Conservation (phyloP, 768 basidiomycete genomes). For the Tylopilus plumbeoviolaceoides region DNA sequence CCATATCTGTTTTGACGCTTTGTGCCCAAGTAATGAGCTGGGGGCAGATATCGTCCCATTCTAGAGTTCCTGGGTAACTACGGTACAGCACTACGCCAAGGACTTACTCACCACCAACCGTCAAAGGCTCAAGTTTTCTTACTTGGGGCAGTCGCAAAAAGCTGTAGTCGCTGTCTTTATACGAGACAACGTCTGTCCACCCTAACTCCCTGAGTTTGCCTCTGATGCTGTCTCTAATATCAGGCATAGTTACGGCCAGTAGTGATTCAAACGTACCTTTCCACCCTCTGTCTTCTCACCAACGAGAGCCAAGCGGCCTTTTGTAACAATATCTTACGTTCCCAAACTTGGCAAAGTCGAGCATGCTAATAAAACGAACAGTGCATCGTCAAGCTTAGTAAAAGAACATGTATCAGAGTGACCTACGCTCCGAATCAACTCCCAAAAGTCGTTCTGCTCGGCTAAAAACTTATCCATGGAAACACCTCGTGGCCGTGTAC, state of each 20-base stretch:
- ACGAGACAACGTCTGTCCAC: background rate
- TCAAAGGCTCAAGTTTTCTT: background rate
- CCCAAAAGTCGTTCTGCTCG: background rate
- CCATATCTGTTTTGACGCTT: background rate
- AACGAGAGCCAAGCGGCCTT: background rate
- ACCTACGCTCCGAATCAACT: constrained; percentile 2
- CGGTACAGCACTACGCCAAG: too few relatives aligned
- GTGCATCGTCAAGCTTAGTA: background rate
- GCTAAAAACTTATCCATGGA: background rate
- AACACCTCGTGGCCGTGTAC: background rate
- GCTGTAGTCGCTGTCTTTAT: rapidly evolving
- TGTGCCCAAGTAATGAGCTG: background rate
- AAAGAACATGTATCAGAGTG: background rate
- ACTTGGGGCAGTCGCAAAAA: constrained; percentile 8
- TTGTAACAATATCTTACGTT: background rate
- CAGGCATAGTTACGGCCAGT: background rate
- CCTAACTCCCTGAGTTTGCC: background rate
- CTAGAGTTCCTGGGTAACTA: background rate
- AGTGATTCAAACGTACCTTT: constrained; percentile 1
- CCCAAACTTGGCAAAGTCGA: background rate
- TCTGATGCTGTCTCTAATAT: constrained; percentile 3
- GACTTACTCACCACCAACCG: constrained; percentile 6
- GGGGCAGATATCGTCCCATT: constrained; percentile 9
- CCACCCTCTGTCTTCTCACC: constrained; percentile 1
- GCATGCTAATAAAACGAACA: constrained; percentile 6